Evolutionary conservation across 495 filamentous ascomycete species (phyloP).

Genomic region (Neurospora sp.): DNA sequence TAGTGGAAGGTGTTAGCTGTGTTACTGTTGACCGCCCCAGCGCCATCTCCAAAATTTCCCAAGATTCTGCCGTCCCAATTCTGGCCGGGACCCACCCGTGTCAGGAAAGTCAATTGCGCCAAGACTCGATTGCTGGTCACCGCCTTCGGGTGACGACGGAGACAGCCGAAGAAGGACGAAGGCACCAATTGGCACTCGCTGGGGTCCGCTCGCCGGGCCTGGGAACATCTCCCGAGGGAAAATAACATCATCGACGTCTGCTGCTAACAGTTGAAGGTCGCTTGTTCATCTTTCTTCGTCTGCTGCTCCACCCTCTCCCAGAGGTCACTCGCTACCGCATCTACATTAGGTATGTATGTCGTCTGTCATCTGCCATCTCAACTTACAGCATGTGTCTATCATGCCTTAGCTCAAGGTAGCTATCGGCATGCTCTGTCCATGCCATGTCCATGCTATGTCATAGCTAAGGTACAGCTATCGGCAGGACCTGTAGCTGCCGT

Average conservation of each 20-base stretch:
- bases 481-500: not conserved
- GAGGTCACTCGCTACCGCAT: not conserved
- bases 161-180: conserved; percentile 5
- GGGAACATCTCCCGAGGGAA: not conserved
- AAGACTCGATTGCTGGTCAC: conserved; percentile 14
- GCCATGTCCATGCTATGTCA: not conserved
- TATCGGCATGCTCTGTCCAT: not conserved
- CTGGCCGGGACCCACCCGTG: not conserved
- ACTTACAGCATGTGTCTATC: not conserved
- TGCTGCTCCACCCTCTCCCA: not conserved
- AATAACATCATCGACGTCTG: not conserved
- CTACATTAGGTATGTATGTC: not conserved
- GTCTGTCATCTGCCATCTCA: not conserved
- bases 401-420: not conserved
- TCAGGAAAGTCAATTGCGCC: not conserved
- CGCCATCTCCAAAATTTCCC: conserved; percentile 18
- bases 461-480: not conserved
- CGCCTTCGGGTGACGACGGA: conserved; percentile 26
- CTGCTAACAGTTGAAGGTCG: not conserved
- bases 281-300: not conserved
- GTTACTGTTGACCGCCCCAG: not conserved
- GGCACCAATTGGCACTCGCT: not conserved
- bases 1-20: not conserved
- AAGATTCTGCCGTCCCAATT: conserved; percentile 27
- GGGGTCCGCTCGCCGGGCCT: not conserved